A percentile compares a stretch with the other conserved stretches of the same genome.
phyloP scores from a whole-genome alignment of 371 early-diverging fungal species.

The Zopfochytrium polystomum region DNA sequence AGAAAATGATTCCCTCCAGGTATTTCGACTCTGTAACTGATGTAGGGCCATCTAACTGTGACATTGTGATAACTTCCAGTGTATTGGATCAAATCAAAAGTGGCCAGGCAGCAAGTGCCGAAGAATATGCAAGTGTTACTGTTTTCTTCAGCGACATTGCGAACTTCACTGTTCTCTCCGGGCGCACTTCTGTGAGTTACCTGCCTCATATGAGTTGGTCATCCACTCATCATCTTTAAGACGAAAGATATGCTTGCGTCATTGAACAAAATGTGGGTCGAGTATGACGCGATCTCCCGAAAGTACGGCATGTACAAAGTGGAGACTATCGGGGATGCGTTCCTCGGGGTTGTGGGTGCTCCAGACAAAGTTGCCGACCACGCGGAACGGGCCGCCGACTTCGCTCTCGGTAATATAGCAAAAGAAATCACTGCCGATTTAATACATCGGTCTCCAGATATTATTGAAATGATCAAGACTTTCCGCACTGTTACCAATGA shows the following conservation, averaged over 20 bases:
- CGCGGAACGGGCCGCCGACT: slow-evolving; percentile 31
- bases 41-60: background rate
- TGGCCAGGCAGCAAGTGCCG: slow-evolving; percentile 33
- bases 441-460: slow-evolving; percentile 25
- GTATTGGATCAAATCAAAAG: slow-evolving; percentile 33
- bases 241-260: slow-evolving; percentile 40
- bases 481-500: slow-evolving; percentile 35
- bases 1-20: slow-evolving; percentile 35
- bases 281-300: slow-evolving; percentile 40
- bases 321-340: slow-evolving; percentile 47
- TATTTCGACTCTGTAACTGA: background rate
- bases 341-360: slow-evolving; percentile 37
- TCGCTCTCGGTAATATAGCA: slow-evolving; percentile 14
- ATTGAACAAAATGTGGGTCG: slow-evolving; percentile 39
- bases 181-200: slow-evolving; percentile 10
- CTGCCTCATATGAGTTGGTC: background rate
- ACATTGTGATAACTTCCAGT: background rate
- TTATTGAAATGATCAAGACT: slow-evolving; percentile 34
- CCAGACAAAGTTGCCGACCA: slow-evolving; percentile 31
- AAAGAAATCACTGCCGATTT: background rate
- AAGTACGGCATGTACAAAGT: slow-evolving; percentile 43
- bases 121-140: slow-evolving; percentile 35
- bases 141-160: slow-evolving; percentile 42
- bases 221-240: background rate
- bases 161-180: slow-evolving; percentile 35